These are phyloP conservation scores for Tranzscheliella williamsii DNA, from an alignment of 1,284 basidiomycete genomes.

Conservation along the genomic window DNA sequence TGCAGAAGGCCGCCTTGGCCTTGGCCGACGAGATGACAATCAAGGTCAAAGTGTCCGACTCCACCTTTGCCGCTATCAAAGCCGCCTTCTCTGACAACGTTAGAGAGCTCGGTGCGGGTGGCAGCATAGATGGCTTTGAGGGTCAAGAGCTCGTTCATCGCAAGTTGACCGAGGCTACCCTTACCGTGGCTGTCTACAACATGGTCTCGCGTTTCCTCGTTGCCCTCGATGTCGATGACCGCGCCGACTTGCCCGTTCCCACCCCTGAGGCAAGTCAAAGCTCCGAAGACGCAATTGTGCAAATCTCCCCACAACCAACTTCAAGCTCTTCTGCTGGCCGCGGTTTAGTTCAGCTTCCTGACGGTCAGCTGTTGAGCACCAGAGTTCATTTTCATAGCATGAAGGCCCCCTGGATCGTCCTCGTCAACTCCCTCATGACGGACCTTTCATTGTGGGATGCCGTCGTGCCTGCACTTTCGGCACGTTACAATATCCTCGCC, in stretches of 20 bases:
- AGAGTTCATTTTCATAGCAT: constrained; percentile 50
- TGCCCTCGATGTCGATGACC: constrained; percentile 62
- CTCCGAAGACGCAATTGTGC: constrained; percentile 15
- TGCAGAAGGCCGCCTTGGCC: constrained; percentile 57
- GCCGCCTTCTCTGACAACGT: constrained; percentile 50
- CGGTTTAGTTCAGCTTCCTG: constrained; percentile 41
- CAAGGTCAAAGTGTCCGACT: constrained; percentile 29
- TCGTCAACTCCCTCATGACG: constrained; percentile 64
- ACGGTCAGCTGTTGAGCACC: constrained; percentile 42
- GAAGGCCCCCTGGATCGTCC: constrained; percentile 59
- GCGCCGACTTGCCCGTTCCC: constrained; percentile 55
- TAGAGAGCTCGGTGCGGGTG: constrained; percentile 43
- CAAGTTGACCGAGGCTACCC: constrained; percentile 62
- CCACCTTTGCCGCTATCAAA: constrained; percentile 26
- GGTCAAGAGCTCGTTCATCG: constrained; percentile 34
- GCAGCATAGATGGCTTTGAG: constrained; percentile 47
- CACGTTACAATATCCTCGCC: constrained; percentile 62
- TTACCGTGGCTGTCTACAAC: constrained; percentile 63
- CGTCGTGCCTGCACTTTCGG: constrained; percentile 56
- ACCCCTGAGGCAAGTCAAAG: constrained; percentile 47
- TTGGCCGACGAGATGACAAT: constrained; percentile 62
- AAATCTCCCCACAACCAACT: neutral
- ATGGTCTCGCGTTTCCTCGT: constrained; percentile 64
- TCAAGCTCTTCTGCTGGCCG: constrained; percentile 37
- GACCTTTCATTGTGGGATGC: constrained; percentile 63